A percentile compares a stretch with the other conserved stretches of the same genome.
Evolutionary conservation across 257 asterid species (phyloP).

Genomic region (Scutellaria minor): DNA sequence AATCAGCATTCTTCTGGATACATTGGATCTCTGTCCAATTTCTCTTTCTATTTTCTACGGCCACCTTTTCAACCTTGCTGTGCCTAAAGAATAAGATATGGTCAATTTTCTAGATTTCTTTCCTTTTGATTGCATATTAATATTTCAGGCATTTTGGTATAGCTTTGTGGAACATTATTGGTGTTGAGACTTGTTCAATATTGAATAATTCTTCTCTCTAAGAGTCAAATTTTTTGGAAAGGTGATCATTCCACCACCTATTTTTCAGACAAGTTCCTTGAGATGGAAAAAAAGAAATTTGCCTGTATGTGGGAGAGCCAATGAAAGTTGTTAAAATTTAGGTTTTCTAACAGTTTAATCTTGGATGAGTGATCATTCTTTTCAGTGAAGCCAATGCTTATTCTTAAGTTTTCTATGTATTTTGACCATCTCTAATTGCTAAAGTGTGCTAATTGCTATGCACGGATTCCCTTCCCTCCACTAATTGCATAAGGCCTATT

Average conservation of each 20-base stretch:
- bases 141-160: not conserved
- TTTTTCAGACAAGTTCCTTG: not conserved
- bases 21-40: conserved; percentile 18
- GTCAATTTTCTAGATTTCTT: not conserved
- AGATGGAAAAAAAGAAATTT: not conserved
- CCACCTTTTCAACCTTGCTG: conserved; percentile 10
- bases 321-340: not conserved
- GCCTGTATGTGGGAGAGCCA: not conserved
- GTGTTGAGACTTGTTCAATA: not conserved
- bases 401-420: not conserved
- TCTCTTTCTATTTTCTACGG: not conserved
- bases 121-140: not conserved
- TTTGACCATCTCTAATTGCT: not conserved
- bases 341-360: not conserved
- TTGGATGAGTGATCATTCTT: not conserved
- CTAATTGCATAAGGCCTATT: conserved; percentile 13
- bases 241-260: conserved; percentile 5
- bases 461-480: not conserved
- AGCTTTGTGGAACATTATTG: conserved; percentile 7
- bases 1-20: conserved; percentile 25
- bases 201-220: not conserved
- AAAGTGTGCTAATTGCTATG: not conserved
- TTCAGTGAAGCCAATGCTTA: not conserved
- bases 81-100: conserved; percentile 16
- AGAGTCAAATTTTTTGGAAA: not conserved